These are phyloP conservation scores for Colletotrichum musae DNA, from an alignment of 2,329 filamentous ascomycete genomes.

Conservation along the genomic window DNA sequence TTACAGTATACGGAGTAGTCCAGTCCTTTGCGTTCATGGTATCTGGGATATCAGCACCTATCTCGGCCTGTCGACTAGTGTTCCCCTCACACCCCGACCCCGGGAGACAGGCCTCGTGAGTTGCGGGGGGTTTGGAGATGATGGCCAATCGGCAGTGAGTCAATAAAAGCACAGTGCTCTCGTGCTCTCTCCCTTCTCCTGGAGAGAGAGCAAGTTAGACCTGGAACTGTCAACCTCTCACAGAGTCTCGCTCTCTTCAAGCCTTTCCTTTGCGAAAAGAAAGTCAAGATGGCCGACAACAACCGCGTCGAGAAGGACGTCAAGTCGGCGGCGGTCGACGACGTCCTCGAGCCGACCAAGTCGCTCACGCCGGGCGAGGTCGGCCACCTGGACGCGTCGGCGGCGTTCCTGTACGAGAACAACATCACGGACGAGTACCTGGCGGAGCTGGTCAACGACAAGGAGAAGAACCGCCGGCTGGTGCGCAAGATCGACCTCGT, in stretches of 20 bases:
- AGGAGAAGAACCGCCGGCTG: constrained; percentile 47
- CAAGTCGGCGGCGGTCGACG: constrained; percentile 20
- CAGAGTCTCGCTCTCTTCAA: too few relatives aligned
- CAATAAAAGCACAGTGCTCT: constrained; percentile 23
- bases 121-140: constrained; percentile 23
- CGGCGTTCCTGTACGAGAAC: constrained; percentile 64
- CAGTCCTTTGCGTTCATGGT: constrained; percentile 14
- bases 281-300: constrained; percentile 24
- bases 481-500: constrained; percentile 64
- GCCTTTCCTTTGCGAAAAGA: background rate
- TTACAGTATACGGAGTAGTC: background rate
- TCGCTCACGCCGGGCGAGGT: constrained; percentile 34
- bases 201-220: background rate
- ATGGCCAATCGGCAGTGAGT: constrained; percentile 25
- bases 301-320: constrained; percentile 19
- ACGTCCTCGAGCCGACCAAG: constrained; percentile 39
- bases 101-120: constrained; percentile 23
- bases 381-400: constrained; percentile 61
- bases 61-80: background rate
- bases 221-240: background rate
- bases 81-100: constrained; percentile 13
- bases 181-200: constrained; percentile 1
- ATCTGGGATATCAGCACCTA: constrained; percentile 5
- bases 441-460: constrained; percentile 60
- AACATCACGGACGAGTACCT: constrained; percentile 59